Conservation (phyloP, 306 rosid genomes). For the Bauhinia variegata region DNA sequence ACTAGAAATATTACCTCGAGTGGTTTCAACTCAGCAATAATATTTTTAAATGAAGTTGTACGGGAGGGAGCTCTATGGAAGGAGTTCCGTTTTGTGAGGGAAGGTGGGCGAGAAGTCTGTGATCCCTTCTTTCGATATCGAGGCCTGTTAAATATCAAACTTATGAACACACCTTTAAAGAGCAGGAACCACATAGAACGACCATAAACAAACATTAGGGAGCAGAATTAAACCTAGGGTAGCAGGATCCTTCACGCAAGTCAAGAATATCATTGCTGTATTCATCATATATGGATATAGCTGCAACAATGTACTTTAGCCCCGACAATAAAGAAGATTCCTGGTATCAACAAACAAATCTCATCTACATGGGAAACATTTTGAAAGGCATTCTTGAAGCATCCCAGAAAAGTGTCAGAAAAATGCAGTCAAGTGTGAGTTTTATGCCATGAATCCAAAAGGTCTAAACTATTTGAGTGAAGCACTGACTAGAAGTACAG, state of each 20-base stretch:
- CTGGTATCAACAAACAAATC: constrained; percentile 54
- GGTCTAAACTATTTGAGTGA: background rate
- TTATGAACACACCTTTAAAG: constrained; percentile 24
- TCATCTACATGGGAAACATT: too few relatives aligned
- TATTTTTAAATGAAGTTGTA: constrained; percentile 52
- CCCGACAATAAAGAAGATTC: constrained; percentile 78
- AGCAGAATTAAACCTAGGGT: constrained; percentile 76
- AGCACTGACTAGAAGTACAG: background rate
- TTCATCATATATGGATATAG: constrained; percentile 88
- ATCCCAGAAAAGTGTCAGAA: background rate
- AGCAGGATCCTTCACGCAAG: constrained; percentile 93
- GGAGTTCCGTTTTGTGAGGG: constrained; percentile 63
- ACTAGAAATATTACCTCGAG: constrained; percentile 64
- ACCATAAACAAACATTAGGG: constrained; percentile 14
- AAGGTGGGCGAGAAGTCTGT: constrained; percentile 32
- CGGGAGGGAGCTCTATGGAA: constrained; percentile 59
- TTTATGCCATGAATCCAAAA: background rate
- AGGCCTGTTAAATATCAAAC: constrained; percentile 50
- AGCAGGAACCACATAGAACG: constrained; percentile 11
- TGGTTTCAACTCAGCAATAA: constrained; percentile 69
- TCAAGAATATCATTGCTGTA: constrained; percentile 90
- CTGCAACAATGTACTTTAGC: constrained; percentile 66
- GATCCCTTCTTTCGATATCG: constrained; percentile 55
- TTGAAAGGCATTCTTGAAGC: constrained; percentile 2
- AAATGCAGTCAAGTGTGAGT: background rate